These are phyloP conservation scores for Globisporangium okanoganense DNA, from an alignment of 352 stramenopile genomes.

Conservation along the genomic window DNA sequence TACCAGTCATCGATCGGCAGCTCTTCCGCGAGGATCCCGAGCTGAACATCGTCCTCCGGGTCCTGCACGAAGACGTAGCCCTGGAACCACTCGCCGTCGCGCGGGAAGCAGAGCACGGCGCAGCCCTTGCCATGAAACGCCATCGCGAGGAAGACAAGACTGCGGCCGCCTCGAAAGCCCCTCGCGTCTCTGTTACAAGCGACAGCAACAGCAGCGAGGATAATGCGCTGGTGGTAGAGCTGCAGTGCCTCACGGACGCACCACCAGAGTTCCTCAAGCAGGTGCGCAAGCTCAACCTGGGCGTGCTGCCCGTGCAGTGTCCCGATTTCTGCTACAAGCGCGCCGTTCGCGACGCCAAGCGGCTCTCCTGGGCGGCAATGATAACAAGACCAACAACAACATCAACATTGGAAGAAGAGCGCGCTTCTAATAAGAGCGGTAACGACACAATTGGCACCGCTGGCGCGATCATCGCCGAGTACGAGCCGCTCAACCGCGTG, in stretches of 20 bases:
- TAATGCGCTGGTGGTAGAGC: conserved; percentile 19
- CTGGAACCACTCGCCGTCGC: conserved; percentile 58
- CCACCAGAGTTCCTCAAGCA: conserved; percentile 34
- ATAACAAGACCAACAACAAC: background rate
- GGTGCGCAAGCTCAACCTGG: conserved; percentile 64
- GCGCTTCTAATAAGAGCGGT: conserved; percentile 1
- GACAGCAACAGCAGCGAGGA: conserved; percentile 13
- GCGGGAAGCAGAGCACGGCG: conserved; percentile 57
- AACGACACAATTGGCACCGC: conserved; percentile 13
- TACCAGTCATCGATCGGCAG: conserved; percentile 62
- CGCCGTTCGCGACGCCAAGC: conserved; percentile 34
- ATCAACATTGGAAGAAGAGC: background rate
- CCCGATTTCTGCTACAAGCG: conserved; percentile 65
- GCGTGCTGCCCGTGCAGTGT: conserved; percentile 58
- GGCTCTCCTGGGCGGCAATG: conserved; percentile 46
- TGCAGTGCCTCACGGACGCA: conserved; percentile 41
- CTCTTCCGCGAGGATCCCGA: conserved; percentile 58
- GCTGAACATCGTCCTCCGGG: conserved; percentile 20
- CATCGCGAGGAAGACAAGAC: conserved; percentile 6
- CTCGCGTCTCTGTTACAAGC: conserved; percentile 9
- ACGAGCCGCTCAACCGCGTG: conserved; percentile 21
- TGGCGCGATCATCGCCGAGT: conserved; percentile 37
- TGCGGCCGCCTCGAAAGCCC: background rate
- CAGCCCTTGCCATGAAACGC: conserved; percentile 28
- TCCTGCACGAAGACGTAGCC: conserved; percentile 47